phyloP scores from a whole-genome alignment of 1,284 basidiomycete genomes.

The Inonotus obliquus region DNA sequence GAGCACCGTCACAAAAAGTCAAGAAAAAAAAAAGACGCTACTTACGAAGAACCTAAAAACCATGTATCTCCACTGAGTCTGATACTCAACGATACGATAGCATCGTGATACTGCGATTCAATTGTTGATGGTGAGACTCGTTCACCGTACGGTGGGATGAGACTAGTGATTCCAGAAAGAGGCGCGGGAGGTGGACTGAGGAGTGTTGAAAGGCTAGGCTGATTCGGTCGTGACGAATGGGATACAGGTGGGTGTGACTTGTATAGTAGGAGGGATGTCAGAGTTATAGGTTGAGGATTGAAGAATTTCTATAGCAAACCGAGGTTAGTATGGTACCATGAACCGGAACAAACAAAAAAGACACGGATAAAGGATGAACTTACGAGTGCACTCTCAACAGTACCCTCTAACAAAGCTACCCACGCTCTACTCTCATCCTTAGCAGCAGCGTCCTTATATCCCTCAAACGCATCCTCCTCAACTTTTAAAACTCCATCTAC shows the following conservation, averaged over 20 bases:
- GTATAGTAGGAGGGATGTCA: constrained; percentile 32
- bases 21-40: constrained; percentile 21
- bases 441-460: constrained; percentile 53
- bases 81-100: constrained; percentile 65
- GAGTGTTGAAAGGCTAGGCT: constrained; percentile 18
- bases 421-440: constrained; percentile 74
- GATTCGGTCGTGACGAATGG: constrained; percentile 24
- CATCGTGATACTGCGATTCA: constrained; percentile 60
- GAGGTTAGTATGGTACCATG: constrained; percentile 7
- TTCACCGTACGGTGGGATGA: constrained; percentile 55
- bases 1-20: neutral
- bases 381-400: constrained; percentile 70
- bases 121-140: constrained; percentile 47
- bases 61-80: constrained; percentile 69
- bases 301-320: constrained; percentile 39
- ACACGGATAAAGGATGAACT: constrained; percentile 26
- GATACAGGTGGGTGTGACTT: constrained; percentile 29
- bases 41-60: constrained; percentile 73
- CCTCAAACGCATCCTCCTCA: constrained; percentile 49
- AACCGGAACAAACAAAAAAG: neutral
- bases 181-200: constrained; percentile 63
- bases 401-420: constrained; percentile 69
- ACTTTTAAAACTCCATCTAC: constrained; percentile 46
- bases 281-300: constrained; percentile 38
- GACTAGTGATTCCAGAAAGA: constrained; percentile 58